phyloP scores from a whole-genome alignment of 2,329 filamentous ascomycete species.

The Pseudocercospora crystallina region DNA sequence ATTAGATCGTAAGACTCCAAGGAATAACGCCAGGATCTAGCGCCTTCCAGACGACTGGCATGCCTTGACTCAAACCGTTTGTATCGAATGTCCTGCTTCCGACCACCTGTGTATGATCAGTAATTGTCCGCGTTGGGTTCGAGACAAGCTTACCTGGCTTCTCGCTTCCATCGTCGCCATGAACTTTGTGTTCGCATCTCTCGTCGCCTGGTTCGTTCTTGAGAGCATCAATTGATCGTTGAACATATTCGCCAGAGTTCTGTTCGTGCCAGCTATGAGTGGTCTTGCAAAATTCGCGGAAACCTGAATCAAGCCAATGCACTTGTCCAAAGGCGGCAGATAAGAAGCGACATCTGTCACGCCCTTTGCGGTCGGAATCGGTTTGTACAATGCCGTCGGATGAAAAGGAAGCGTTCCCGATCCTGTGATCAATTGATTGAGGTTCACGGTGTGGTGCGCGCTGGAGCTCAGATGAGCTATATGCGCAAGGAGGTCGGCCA shows the following conservation, averaged over 20 bases:
- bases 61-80: slow-evolving; percentile 46
- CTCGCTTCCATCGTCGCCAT: slow-evolving; percentile 39
- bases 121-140: no score
- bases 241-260: slow-evolving; percentile 46
- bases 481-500: slow-evolving; percentile 47
- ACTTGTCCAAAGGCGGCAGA: slow-evolving; percentile 34
- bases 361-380: slow-evolving; percentile 43
- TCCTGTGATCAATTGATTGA: slow-evolving; percentile 40
- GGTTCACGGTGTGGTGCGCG: slow-evolving; percentile 47
- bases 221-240: slow-evolving; percentile 37
- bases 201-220: slow-evolving; percentile 35
- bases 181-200: slow-evolving; percentile 39
- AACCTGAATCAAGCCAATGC: slow-evolving; percentile 41
- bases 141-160: slow-evolving; percentile 27
- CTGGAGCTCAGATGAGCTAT: slow-evolving; percentile 39
- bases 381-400: slow-evolving; percentile 43
- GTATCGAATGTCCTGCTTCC: slow-evolving; percentile 43
- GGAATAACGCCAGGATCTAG: slow-evolving; percentile 31
- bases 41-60: slow-evolving; percentile 49
- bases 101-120: slow-evolving; percentile 25
- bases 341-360: slow-evolving; percentile 35
- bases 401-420: slow-evolving; percentile 45
- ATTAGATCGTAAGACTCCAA: slow-evolving; percentile 22
- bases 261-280: slow-evolving; percentile 36
- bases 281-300: slow-evolving; percentile 45